phyloP scores from a whole-genome alignment of 805 yeast species.

The Teunomyces stri region DNA sequence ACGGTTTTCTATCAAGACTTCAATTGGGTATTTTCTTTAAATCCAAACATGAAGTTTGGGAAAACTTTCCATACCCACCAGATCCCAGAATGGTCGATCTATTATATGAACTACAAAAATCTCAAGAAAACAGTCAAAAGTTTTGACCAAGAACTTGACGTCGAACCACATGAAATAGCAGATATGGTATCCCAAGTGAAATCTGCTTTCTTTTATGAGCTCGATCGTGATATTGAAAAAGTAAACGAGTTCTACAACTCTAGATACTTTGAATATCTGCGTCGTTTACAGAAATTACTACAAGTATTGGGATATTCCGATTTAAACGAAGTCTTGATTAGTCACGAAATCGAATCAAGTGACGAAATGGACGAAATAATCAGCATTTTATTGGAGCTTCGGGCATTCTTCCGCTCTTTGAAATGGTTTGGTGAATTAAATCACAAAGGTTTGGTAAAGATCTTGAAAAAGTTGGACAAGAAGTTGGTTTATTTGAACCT shows the following conservation, averaged over 20 bases:
- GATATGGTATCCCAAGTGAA: conserved; percentile 30
- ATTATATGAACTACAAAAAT: conserved; percentile 81
- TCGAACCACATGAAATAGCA: conserved; percentile 18
- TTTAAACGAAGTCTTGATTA: conserved; percentile 11
- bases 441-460: conserved; percentile 84
- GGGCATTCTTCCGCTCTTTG: conserved; percentile 73
- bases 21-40: too few species aligned
- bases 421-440: conserved; percentile 95
- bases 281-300: conserved; percentile 54
- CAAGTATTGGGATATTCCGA: conserved; percentile 33
- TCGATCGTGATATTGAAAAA: conserved; percentile 78
- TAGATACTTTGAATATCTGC: conserved; percentile 70
- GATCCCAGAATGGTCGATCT: conserved; percentile 89
- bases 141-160: conserved; percentile 43
- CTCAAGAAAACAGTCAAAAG: conserved; percentile 77
- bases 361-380: conserved; percentile 43
- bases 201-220: conserved; percentile 68
- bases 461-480: conserved; percentile 87
- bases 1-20: background rate
- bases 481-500: conserved; percentile 40
- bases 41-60: conserved; percentile 66
- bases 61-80: conserved; percentile 78
- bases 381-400: conserved; percentile 65
- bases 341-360: conserved; percentile 33
- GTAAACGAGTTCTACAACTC: conserved; percentile 77